Conservation (phyloP, 202 grass and related monocot genomes). For the Zizania palustris region DNA sequence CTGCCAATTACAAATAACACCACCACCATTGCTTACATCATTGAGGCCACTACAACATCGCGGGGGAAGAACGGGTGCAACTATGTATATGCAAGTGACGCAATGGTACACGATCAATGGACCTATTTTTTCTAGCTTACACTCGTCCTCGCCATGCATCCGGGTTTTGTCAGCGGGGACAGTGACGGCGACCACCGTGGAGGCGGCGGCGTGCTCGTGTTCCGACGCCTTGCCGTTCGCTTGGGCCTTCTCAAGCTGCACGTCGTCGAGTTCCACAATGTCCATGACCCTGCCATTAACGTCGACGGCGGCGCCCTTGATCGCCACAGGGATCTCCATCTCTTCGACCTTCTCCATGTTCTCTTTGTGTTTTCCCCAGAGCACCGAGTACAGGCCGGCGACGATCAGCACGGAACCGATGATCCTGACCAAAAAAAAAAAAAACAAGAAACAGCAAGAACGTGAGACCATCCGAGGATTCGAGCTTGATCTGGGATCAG, state of each 20-base stretch:
- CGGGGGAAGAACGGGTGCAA: slow-evolving; percentile 16
- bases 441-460: slow-evolving; percentile 28
- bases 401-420: slow-evolving; percentile 77
- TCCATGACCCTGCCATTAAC: slow-evolving; percentile 65
- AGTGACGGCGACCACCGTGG: slow-evolving; percentile 36
- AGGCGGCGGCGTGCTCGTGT: too few species aligned
- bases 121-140: background rate
- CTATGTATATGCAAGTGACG: background rate
- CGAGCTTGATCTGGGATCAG: background rate
- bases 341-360: slow-evolving; percentile 64
- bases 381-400: slow-evolving; percentile 83
- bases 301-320: slow-evolving; percentile 51
- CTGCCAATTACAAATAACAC: slow-evolving; percentile 3
- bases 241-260: slow-evolving; percentile 77
- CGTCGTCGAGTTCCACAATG: slow-evolving; percentile 67
- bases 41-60: slow-evolving; percentile 13
- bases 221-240: too few species aligned
- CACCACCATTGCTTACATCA: slow-evolving; percentile 20
- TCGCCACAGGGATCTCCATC: slow-evolving; percentile 61
- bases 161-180: slow-evolving; percentile 47
- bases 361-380: slow-evolving; percentile 98
- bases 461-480: background rate
- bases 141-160: slow-evolving; percentile 59
- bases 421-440: slow-evolving; percentile 68
- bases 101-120: slow-evolving; percentile 24